Evolutionary conservation across 1,284 basidiomycete genomes (phyloP).

Genomic region (Trichosporon ovoides): DNA sequence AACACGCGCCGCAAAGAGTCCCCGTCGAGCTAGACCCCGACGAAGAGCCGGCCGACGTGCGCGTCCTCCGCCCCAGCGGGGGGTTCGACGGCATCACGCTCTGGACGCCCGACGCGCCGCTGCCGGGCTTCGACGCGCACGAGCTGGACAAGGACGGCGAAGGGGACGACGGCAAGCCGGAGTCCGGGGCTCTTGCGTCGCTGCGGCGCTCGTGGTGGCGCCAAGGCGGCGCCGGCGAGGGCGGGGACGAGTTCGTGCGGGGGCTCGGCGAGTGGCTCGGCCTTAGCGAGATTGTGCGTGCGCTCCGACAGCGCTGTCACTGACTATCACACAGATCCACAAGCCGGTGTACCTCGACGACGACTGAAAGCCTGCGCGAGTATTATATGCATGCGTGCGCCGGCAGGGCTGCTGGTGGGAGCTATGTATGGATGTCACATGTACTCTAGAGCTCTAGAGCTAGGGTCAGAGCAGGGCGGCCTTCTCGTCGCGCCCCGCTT

Average conservation of each 20-base stretch:
- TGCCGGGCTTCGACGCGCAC: conserved; percentile 32
- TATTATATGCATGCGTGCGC: background rate
- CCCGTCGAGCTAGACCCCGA: background rate
- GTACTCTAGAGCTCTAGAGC: background rate
- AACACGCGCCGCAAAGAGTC: background rate
- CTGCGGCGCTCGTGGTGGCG: conserved; percentile 36
- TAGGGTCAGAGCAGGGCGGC: background rate
- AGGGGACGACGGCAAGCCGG: background rate
- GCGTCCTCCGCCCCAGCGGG: conserved; percentile 29
- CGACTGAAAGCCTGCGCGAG: background rate
- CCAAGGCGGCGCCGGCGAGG: conserved; percentile 39
- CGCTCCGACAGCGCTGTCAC: background rate
- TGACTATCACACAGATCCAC: conserved; percentile 17
- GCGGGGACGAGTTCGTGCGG: conserved; percentile 44
- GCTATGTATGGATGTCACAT: background rate
- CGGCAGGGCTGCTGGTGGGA: too few species aligned
- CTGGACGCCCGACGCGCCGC: conserved; percentile 40
- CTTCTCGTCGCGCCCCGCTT: too few species aligned
- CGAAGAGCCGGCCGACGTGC: background rate
- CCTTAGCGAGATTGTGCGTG: conserved; percentile 37
- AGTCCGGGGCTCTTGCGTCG: background rate
- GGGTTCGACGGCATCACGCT: conserved; percentile 33
- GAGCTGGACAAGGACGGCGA: conserved; percentile 11
- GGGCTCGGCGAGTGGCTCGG: conserved; percentile 44
- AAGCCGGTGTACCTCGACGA: conserved; percentile 13